phyloP scores from a whole-genome alignment of 225 moss, liverwort and hornwort species.

The Bryum argenteum region DNA sequence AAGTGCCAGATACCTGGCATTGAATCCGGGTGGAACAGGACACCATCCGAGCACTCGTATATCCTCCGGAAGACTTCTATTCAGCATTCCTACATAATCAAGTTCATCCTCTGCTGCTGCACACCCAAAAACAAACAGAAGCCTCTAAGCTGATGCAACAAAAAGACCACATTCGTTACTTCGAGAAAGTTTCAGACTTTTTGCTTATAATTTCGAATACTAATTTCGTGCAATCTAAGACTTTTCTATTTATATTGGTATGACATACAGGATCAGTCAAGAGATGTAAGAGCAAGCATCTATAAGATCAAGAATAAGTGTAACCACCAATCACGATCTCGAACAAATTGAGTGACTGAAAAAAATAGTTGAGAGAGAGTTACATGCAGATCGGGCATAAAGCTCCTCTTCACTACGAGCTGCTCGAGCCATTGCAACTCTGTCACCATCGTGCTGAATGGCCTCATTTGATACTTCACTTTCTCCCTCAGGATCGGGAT shows the following conservation, averaged over 20 bases:
- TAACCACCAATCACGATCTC: not conserved
- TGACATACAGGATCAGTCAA: too few relatives aligned
- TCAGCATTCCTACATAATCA: conserved; percentile 86
- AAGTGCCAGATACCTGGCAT: conserved; percentile 61
- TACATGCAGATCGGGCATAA: conserved; percentile 65
- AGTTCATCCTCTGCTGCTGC: conserved; percentile 70
- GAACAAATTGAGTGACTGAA: conserved; percentile 21
- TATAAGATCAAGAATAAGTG: not conserved
- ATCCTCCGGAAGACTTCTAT: conserved; percentile 86
- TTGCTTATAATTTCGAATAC: too few relatives aligned
- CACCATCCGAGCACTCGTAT: conserved; percentile 95
- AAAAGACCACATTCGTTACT: not conserved
- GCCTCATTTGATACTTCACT: conserved; percentile 19
- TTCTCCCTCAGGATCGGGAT: conserved; percentile 8
- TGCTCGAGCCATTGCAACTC: conserved; percentile 83
- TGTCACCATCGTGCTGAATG: conserved; percentile 50
- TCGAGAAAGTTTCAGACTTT: too few relatives aligned
- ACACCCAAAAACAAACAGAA: conserved; percentile 21
- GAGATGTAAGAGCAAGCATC: too few relatives aligned
- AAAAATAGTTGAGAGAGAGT: conserved; percentile 12
- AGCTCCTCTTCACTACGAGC: conserved; percentile 69
- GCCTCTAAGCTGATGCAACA: not conserved
- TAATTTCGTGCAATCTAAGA: too few relatives aligned
- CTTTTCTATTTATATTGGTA: too few relatives aligned
- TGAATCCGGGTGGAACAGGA: conserved; percentile 86